phyloP scores from a whole-genome alignment of 306 rosid species.

The Dalbergia cochinchinensis region DNA sequence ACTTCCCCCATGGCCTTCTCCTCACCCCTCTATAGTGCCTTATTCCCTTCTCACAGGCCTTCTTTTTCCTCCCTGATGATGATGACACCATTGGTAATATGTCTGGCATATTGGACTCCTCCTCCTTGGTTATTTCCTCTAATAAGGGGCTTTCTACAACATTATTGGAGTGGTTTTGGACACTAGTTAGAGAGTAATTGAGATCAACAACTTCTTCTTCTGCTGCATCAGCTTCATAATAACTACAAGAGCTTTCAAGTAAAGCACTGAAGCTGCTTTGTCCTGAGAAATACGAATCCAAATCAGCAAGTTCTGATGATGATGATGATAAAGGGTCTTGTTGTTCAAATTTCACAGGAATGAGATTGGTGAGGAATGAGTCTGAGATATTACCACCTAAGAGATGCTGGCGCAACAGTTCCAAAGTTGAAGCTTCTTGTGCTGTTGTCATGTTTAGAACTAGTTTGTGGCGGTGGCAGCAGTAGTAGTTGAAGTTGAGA shows the following conservation, averaged over 20 bases:
- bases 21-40: slow-evolving; percentile 82
- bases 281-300: slow-evolving; percentile 41
- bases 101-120: too few relatives aligned
- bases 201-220: not conserved
- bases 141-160: not conserved
- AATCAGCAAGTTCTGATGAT: slow-evolving; percentile 47
- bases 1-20: slow-evolving; percentile 88
- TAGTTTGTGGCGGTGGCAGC: not conserved
- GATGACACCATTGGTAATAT: not conserved
- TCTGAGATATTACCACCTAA: slow-evolving; percentile 65
- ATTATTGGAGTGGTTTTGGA: not conserved
- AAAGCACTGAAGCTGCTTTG: slow-evolving; percentile 23
- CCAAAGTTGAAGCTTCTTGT: slow-evolving; percentile 59
- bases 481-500: slow-evolving; percentile 12
- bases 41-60: not conserved
- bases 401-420: slow-evolving; percentile 66
- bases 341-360: slow-evolving; percentile 62
- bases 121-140: not conserved
- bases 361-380: slow-evolving; percentile 51
- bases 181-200: too few relatives aligned
- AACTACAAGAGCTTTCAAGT: not conserved
- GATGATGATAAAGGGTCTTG: slow-evolving; percentile 26
- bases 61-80: slow-evolving; percentile 28
- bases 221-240: slow-evolving; percentile 15
- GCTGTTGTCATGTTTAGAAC: slow-evolving; percentile 40